Conservation (phyloP, 2,329 filamentous ascomycete species). For the Colletotrichum sp. region DNA sequence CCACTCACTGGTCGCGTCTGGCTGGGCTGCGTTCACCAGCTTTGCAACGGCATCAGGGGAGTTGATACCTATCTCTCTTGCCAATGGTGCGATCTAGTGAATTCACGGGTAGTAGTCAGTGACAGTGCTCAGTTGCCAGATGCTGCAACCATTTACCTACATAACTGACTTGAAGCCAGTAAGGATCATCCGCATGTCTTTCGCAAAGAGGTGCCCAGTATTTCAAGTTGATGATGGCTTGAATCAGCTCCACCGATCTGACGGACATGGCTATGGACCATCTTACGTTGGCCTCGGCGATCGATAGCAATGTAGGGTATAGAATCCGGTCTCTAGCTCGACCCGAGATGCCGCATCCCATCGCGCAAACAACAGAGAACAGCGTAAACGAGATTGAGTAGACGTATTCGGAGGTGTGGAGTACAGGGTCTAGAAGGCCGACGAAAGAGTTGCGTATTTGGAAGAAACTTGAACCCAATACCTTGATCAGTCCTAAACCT, state of each 20-base stretch:
- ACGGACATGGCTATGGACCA: conserved; percentile 29
- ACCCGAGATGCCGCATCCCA: conserved; percentile 28
- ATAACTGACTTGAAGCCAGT: conserved; percentile 28
- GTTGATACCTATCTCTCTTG: conserved; percentile 27
- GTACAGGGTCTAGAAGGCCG: conserved; percentile 25
- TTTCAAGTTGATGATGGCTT: conserved; percentile 27
- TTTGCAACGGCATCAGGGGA: conserved; percentile 18
- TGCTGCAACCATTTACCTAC: neutral
- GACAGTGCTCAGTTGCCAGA: neutral
- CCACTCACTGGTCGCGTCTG: conserved; percentile 2
- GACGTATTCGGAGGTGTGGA: conserved; percentile 28
- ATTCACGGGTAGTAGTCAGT: neutral
- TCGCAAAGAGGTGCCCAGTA: conserved; percentile 27
- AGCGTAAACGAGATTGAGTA: conserved; percentile 27
- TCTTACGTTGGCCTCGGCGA: conserved; percentile 27
- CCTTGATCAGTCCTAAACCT: neutral
- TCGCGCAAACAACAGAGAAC: conserved; percentile 27
- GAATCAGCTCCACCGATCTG: conserved; percentile 27
- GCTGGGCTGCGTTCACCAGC: conserved; percentile 17
- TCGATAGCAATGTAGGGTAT: conserved; percentile 23
- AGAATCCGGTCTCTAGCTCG: conserved; percentile 26
- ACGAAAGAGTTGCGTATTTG: conserved; percentile 25
- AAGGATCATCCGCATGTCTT: conserved; percentile 25
- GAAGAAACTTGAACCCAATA: conserved; percentile 23
- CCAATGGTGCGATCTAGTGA: conserved; percentile 24